Evolutionary conservation across 768 basidiomycete genomes (phyloP).

Genomic region (Boletus subparvulus): DNA sequence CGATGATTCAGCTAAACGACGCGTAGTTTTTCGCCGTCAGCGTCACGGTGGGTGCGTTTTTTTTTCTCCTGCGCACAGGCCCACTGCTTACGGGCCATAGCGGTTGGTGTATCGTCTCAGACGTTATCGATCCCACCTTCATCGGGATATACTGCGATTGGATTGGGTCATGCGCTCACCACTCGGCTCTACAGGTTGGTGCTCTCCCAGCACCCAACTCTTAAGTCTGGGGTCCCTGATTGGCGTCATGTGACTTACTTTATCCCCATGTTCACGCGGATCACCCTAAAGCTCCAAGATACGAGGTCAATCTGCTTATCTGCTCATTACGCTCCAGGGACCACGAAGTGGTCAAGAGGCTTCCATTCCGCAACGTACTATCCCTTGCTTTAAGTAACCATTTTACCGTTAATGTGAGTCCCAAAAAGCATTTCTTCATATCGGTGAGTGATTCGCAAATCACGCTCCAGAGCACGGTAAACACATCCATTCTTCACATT

Average conservation of each 20-base stretch:
- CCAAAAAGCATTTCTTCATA: neutral
- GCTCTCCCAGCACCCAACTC: slow-evolving; percentile 38
- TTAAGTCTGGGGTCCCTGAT: slow-evolving; percentile 33
- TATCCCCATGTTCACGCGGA: neutral
- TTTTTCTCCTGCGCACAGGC: neutral
- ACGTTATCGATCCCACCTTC: slow-evolving; percentile 45
- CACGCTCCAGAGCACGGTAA: slow-evolving; percentile 49
- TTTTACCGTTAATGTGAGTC: slow-evolving; percentile 58
- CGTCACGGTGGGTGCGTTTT: slow-evolving; percentile 22
- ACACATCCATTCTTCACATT: slow-evolving; percentile 52
- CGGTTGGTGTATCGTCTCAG: slow-evolving; percentile 22
- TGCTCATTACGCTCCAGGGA: slow-evolving; percentile 39
- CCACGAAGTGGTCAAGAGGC: slow-evolving; percentile 50
- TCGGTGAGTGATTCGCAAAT: neutral
- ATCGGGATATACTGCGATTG: slow-evolving; percentile 37
- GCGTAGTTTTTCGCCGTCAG: slow-evolving; percentile 24
- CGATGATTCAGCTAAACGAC: slow-evolving; percentile 20
- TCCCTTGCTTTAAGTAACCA: slow-evolving; percentile 44
- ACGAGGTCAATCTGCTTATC: slow-evolving; percentile 28
- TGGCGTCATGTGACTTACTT: slow-evolving; percentile 33
- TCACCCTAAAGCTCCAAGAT: slow-evolving; percentile 12
- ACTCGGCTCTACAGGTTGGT: slow-evolving; percentile 30
- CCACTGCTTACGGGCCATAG: slow-evolving; percentile 5
- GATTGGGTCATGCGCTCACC: neutral
- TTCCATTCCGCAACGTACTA: slow-evolving; percentile 42